Evolutionary conservation across 805 yeast genomes (phyloP), one percentile per base, ranked within the genome.

Genomic region (Yamadazyma laniorum): DNA sequence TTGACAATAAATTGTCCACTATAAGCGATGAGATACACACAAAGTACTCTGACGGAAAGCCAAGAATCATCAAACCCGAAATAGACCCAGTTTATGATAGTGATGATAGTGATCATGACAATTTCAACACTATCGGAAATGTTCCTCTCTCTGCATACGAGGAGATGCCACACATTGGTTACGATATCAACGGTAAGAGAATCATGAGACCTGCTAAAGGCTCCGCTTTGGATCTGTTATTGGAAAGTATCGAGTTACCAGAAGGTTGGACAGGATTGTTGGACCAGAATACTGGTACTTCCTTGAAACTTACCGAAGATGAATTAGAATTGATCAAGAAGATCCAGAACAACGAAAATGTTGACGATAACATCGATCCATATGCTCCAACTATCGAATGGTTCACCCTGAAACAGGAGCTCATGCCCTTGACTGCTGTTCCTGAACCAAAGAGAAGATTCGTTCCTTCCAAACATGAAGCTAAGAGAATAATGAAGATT

Each of bases 131-230:
- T 3, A 86, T 93, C 50, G 99, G 99, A 34, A 87, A 93, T 57
- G 77, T 93, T 41, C 98, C 99, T 35, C 55, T 93, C 15, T 77
- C 91, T 14, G 96, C 96, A 2, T 93, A 93, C 58, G 99, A 93
- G 39, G 95, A 90, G 62, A 85, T 84, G 81, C 99, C 99, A 1
- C 99, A 93, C 58, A 80, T 93, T 43, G 98, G 99, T 41, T 93
- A 93, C 61, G 91, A 88, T 59, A 90, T 93, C 53, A 93, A 93
- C 59, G 99, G 99, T 55, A 91, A 90, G 59, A 79, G 99, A 57
- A 90, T 93, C 56, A 91, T 93, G 98, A 80, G 99, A 61, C 99
- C 99, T 9, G 99, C 98, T 7, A 84, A 87, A 53, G 96, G 97
- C 11, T 80, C 95, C 41, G 99, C 98, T 1, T 74, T 93, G 48